Conservation (phyloP, 208 protist species). For the Leishmania aethiopica region DNA sequence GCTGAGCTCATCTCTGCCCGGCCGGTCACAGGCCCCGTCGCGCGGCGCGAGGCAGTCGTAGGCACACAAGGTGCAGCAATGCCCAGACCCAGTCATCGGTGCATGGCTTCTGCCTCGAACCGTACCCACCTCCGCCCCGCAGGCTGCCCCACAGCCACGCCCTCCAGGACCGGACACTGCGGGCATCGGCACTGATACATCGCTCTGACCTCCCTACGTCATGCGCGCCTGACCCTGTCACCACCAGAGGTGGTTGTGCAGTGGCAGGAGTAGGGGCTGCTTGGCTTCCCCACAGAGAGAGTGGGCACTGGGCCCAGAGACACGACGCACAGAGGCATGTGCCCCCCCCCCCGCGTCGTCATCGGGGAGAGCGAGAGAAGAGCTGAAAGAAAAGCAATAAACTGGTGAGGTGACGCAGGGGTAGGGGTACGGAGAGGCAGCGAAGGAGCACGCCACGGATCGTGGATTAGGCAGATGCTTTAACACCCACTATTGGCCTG, state of each 20-base stretch:
- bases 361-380: not conserved
- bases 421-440: not conserved
- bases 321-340: not conserved
- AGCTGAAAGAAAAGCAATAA: not conserved
- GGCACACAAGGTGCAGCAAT: not conserved
- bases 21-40: not conserved
- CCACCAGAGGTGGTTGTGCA: not conserved
- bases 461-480: not conserved
- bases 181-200: not conserved
- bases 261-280: not conserved
- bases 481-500: not conserved
- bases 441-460: not conserved
- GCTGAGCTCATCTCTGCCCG: not conserved
- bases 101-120: not conserved
- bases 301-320: not conserved
- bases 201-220: not conserved
- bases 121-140: not conserved
- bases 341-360: not conserved
- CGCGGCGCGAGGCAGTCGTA: not conserved
- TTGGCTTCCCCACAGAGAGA: not conserved
- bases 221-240: not conserved
- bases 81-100: not conserved
- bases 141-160: not conserved
- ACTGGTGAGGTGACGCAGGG: not conserved
- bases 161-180: not conserved